These are phyloP conservation scores for Ogataea salicorniae DNA, from an alignment of 805 yeast genomes.

Conservation along the genomic window DNA sequence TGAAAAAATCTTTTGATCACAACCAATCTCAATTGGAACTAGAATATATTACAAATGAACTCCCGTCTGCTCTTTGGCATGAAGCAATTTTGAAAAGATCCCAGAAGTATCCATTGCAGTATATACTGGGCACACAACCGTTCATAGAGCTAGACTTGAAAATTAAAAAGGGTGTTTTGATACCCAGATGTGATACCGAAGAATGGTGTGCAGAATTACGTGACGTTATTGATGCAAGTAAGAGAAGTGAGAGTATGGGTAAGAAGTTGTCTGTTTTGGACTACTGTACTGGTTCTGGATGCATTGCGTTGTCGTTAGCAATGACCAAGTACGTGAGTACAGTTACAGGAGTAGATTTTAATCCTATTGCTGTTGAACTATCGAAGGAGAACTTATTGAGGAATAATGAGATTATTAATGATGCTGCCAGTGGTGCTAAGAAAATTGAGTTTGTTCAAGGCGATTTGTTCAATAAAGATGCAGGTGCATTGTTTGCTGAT, in stretches of 20 bases:
- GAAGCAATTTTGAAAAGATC: slow-evolving; percentile 52
- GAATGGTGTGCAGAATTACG: slow-evolving; percentile 65
- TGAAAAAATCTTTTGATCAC: slow-evolving; percentile 10
- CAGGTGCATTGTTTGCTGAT: not conserved
- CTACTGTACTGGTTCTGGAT: slow-evolving; percentile 86
- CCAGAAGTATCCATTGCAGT: slow-evolving; percentile 68
- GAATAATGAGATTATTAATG: slow-evolving; percentile 2
- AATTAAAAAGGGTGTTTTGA: slow-evolving; percentile 64
- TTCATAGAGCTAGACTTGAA: slow-evolving; percentile 63
- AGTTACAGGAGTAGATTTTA: slow-evolving; percentile 50
- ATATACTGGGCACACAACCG: slow-evolving; percentile 81
- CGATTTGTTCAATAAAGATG: slow-evolving; percentile 15
- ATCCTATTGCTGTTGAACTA: slow-evolving; percentile 46
- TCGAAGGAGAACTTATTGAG: slow-evolving; percentile 39
- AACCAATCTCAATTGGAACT: slow-evolving; percentile 51
- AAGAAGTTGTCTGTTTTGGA: slow-evolving; percentile 43
- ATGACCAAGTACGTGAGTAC: slow-evolving; percentile 23
- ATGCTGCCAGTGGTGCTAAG: not conserved
- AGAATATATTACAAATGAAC: slow-evolving; percentile 57
- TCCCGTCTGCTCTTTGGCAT: slow-evolving; percentile 42
- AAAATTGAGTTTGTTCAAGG: slow-evolving; percentile 17
- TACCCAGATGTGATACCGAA: slow-evolving; percentile 95
- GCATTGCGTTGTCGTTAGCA: slow-evolving; percentile 59
- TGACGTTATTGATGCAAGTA: slow-evolving; percentile 3
- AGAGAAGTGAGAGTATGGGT: not conserved